Evolutionary conservation across 202 grass and related monocot species (phyloP).

Genomic region (Dendrocalamus latiflorus): DNA sequence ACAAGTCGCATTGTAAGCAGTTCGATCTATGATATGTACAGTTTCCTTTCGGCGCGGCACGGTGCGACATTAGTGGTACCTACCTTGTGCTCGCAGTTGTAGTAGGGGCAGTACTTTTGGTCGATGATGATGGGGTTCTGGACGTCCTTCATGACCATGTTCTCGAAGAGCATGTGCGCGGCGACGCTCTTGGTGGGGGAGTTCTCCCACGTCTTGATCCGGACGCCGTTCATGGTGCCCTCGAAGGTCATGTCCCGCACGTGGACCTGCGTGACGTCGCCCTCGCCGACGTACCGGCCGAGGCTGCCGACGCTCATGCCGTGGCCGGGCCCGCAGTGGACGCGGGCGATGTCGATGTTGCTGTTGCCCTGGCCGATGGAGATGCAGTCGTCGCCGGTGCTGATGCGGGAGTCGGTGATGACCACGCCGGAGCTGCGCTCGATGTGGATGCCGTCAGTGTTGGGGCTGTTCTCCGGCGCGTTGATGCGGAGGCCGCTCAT

Average conservation of each 20-base stretch:
- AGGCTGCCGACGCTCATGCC: slow-evolving; percentile 74
- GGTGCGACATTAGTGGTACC: too few species aligned
- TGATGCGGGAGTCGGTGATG: slow-evolving; percentile 22
- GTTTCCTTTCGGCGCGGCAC: too few species aligned
- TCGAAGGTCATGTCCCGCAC: slow-evolving; percentile 47
- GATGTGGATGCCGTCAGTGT: slow-evolving; percentile 75
- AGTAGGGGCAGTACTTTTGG: slow-evolving; percentile 29
- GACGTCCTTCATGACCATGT: slow-evolving; percentile 49
- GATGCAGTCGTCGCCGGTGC: slow-evolving; percentile 45
- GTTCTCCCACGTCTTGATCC: slow-evolving; percentile 73
- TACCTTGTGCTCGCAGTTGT: slow-evolving; percentile 26
- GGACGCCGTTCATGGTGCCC: neutral
- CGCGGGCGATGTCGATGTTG: slow-evolving; percentile 16
- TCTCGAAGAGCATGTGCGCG: slow-evolving; percentile 48
- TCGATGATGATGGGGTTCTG: slow-evolving; percentile 44
- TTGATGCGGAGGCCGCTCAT: slow-evolving; percentile 22
- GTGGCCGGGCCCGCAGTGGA: slow-evolving; percentile 64
- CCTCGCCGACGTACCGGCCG: slow-evolving; percentile 47
- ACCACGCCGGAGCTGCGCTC: slow-evolving; percentile 36
- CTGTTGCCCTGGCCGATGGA: slow-evolving; percentile 36
- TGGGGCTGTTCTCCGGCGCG: slow-evolving; percentile 56
- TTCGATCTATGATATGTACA: too few species aligned
- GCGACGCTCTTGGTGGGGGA: slow-evolving; percentile 39
- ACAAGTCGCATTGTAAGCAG: too few species aligned
- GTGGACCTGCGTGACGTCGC: slow-evolving; percentile 50